These are phyloP conservation scores for Phaeosphaeria sp. DNA, from an alignment of 2,329 filamentous ascomycete genomes.

Conservation along the genomic window DNA sequence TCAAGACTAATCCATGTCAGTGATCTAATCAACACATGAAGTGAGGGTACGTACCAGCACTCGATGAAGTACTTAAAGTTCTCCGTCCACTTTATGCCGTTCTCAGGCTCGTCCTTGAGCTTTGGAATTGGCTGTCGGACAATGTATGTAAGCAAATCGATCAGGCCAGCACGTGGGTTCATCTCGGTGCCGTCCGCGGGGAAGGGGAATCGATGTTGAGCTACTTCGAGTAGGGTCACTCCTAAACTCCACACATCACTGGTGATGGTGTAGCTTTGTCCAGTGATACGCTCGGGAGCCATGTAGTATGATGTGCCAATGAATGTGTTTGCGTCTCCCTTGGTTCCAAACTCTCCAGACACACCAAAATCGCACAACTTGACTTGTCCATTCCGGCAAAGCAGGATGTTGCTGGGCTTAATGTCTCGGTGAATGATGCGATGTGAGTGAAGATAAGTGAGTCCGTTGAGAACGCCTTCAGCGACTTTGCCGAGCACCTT, in stretches of 20 bases:
- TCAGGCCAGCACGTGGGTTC: conserved; percentile 89
- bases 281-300: conserved; percentile 97
- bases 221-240: conserved; percentile 97
- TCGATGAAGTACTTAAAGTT: conserved; percentile 99
- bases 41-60: conserved; percentile 97
- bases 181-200: conserved; percentile 95
- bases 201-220: conserved; percentile 97
- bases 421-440: conserved; percentile 99
- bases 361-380: conserved; percentile 99
- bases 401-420: conserved; percentile 95
- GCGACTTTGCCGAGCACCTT: conserved; percentile 97
- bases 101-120: conserved; percentile 91
- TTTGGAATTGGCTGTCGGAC: conserved; percentile 94
- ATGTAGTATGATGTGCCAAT: conserved; percentile 99
- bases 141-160: conserved; percentile 96
- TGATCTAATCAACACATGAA: too few relatives aligned
- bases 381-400: conserved; percentile 86
- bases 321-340: conserved; percentile 98
- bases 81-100: conserved; percentile 91
- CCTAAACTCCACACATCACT: conserved; percentile 98
- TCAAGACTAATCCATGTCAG: conserved; percentile 71
- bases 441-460: conserved; percentile 93
- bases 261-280: conserved; percentile 97
- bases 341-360: conserved; percentile 96
- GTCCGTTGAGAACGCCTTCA: conserved; percentile 88